A percentile compares a stretch with the other conserved stretches of the same genome.
These are phyloP conservation scores for Schizophyllum commune DNA, from an alignment of 1,284 basidiomycete genomes.

Conservation along the genomic window DNA sequence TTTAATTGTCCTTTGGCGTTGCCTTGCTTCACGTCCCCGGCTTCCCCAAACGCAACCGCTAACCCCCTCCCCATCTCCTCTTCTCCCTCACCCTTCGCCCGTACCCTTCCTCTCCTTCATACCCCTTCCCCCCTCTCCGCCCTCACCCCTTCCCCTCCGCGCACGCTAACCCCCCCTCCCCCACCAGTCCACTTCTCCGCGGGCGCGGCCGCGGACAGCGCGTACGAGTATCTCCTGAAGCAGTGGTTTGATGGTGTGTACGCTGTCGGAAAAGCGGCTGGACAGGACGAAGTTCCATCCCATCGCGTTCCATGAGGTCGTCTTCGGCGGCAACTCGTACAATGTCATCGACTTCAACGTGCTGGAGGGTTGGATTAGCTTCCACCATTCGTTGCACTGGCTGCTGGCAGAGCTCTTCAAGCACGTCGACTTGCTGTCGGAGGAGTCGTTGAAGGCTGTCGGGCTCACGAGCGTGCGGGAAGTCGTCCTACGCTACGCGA, in stretches of 20 bases:
- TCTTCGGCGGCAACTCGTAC: constrained; percentile 55
- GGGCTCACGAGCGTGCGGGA: constrained; percentile 50
- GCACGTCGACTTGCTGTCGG: constrained; percentile 60
- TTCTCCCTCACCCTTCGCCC: no score
- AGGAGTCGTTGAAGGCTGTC: constrained; percentile 37
- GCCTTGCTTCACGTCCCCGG: no score
- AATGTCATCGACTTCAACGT: constrained; percentile 73
- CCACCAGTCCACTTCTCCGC: constrained; percentile 24
- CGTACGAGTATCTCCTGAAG: constrained; percentile 38
- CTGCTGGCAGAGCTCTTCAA: constrained; percentile 88
- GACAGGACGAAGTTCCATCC: constrained; percentile 58
- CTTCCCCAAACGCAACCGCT: no score
- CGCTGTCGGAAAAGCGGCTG: constrained; percentile 52
- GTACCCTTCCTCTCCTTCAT: no score
- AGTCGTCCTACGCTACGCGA: constrained; percentile 49
- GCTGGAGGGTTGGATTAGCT: constrained; percentile 78
- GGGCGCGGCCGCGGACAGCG: constrained; percentile 32
- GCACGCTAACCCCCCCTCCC: no score
- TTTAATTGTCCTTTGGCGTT: no score
- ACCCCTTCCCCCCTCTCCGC: no score
- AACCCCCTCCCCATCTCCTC: no score
- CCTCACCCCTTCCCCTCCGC: no score
- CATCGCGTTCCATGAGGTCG: constrained; percentile 55
- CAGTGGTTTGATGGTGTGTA: constrained; percentile 60
- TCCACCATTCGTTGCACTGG: constrained; percentile 94